Evolutionary conservation across 495 filamentous ascomycete species (phyloP), one percentile per base, ranked within the genome.

Genomic region (Neurospora sp.): DNA sequence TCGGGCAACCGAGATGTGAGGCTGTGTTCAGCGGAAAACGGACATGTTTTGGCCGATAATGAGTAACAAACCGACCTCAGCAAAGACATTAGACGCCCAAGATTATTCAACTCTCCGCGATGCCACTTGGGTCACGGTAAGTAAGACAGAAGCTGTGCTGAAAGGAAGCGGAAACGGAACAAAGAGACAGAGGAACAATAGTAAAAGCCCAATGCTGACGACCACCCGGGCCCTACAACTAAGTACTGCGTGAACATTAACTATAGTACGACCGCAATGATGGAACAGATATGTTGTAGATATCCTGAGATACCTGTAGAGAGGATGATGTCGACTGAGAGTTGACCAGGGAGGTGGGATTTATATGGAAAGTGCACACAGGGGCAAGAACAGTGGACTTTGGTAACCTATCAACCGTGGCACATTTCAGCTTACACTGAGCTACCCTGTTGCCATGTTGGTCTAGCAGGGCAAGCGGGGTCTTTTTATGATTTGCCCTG

Each of bases 391-490:
- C 14, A 35, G 53, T 61, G 53, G 53, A 35, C 53, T 70, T 48
- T 70, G 22, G 39, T 70, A 70, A 70, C 72, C 72, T 71, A 73
- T 73, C 72, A 73, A 20, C 70, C 35, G 72, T 38, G 73, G 73
- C 75, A 74, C 68, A 79, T 73, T 77, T 75, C 46, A 71, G 77
- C 77, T 76, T 73, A 69, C 70, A 38, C 68, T 41, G 39, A 41
- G 68, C 20, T 73, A 73, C 69, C 39, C 42, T 72, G 31, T 39
- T 37, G 71, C 70, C 35, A 72, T 44, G 61, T 70, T 65, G 27
- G 53, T 65, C 3, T 35, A 65, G 53, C 53, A 35, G 27, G 53
- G 27, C 53, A 65, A 65, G 53, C 53, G 53, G 53, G 53, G 53
- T 65, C 53, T 65, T 65, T 65, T 65, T 3, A 37, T 14, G 53